Conservation (phyloP, 2,329 filamentous ascomycete species). For the Alternaria ventricosa region DNA sequence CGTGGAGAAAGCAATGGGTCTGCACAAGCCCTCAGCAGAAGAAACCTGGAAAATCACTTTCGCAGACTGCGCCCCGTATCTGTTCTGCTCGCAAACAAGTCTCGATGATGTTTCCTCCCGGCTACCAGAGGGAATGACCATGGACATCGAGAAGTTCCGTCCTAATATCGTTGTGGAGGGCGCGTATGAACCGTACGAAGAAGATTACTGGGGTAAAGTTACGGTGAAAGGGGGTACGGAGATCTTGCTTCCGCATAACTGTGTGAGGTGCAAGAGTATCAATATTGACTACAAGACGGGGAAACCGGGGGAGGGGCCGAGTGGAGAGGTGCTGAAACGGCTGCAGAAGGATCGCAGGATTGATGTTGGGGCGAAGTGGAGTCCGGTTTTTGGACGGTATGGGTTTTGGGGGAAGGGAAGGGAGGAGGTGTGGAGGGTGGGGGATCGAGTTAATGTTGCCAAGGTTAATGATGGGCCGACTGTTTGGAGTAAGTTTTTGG, state of each 20-base stretch:
- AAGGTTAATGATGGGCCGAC: conserved; percentile 51
- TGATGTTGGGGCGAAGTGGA: conserved; percentile 54
- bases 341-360: conserved; percentile 55
- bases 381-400: conserved; percentile 58
- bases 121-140: conserved; percentile 43
- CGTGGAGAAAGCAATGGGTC: conserved; percentile 38
- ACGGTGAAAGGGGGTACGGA: conserved; percentile 39
- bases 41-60: conserved; percentile 63
- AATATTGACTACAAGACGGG: conserved; percentile 58
- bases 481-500: conserved; percentile 49
- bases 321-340: conserved; percentile 53
- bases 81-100: conserved; percentile 74
- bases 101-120: conserved; percentile 67
- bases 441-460: conserved; percentile 52
- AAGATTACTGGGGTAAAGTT: conserved; percentile 56
- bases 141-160: conserved; percentile 57
- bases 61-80: conserved; percentile 75
- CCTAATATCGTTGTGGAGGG: conserved; percentile 55
- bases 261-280: conserved; percentile 54
- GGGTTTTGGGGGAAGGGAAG: conserved; percentile 45
- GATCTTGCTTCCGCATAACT: conserved; percentile 54
- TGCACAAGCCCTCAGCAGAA: conserved; percentile 27
- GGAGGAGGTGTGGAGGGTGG: conserved; percentile 41
- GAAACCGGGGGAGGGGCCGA: conserved; percentile 44
- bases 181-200: conserved; percentile 51